A percentile compares a stretch with the other conserved stretches of the same genome.
Conservation (phyloP, 345 rosid species). For the Mallotus nudiflorus region DNA sequence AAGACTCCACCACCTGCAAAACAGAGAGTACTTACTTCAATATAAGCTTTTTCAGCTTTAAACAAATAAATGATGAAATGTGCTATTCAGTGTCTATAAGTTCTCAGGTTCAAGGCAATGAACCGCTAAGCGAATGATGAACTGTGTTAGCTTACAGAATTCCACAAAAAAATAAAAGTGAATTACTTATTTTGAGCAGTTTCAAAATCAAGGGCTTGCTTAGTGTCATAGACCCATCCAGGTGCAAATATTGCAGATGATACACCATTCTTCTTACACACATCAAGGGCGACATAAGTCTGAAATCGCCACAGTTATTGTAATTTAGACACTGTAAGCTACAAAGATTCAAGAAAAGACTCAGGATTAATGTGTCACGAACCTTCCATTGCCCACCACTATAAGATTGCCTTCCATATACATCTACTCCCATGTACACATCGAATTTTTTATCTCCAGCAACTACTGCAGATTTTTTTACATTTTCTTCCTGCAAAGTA, state of each 20-base stretch:
- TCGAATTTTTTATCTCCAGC: slow-evolving; percentile 73
- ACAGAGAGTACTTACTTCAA: no score
- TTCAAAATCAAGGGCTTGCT: slow-evolving; percentile 58
- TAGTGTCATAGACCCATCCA: no score
- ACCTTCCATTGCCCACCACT: slow-evolving; percentile 85
- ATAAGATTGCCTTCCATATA: slow-evolving; percentile 66
- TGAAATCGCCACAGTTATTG: slow-evolving; percentile 30
- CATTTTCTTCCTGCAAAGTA: no score
- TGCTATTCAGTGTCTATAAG: no score
- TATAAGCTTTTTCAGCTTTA: no score
- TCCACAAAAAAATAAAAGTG: not conserved
- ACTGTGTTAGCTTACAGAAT: no score
- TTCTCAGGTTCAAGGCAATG: no score
- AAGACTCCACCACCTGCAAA: slow-evolving; percentile 77
- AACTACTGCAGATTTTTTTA: slow-evolving; percentile 55
- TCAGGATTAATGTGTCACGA: slow-evolving; percentile 22
- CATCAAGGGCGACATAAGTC: slow-evolving; percentile 68
- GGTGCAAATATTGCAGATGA: no score
- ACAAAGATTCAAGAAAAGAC: no score
- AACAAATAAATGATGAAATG: not conserved
- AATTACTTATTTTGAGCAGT: slow-evolving; percentile 77
- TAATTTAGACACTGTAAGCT: no score
- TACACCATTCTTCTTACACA: no score
- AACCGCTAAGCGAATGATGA: no score
- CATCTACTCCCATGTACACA: slow-evolving; percentile 83